These are phyloP conservation scores for Lactarius hatsudake DNA, from an alignment of 768 basidiomycete species.

Conservation along the genomic window DNA sequence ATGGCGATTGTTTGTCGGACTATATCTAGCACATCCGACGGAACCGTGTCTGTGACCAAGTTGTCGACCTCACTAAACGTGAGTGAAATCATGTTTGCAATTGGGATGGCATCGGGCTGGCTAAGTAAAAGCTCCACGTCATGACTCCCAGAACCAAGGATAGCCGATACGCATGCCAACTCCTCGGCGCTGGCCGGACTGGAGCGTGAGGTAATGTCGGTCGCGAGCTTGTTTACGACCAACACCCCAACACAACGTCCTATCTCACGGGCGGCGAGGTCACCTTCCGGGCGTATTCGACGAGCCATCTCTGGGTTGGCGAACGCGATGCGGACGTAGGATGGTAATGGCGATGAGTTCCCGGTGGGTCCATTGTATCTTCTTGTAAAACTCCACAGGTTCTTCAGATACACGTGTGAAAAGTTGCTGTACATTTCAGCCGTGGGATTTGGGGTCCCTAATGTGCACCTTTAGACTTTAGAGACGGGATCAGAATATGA, in stretches of 20 bases:
- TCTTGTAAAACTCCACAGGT: too few relatives aligned
- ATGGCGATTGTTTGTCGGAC: too few relatives aligned
- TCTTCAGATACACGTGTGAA: too few relatives aligned
- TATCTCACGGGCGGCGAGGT: neutral
- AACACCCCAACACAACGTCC: neutral
- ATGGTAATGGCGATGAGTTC: neutral
- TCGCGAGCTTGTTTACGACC: neutral
- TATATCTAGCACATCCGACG: too few relatives aligned
- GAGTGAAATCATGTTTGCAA: too few relatives aligned
- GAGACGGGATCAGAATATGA: too few relatives aligned
- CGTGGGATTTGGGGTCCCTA: too few relatives aligned
- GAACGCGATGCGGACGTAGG: neutral
- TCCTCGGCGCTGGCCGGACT: rapidly evolving
- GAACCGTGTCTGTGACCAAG: rapidly evolving
- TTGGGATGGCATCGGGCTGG: too few relatives aligned
- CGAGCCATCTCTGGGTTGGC: neutral
- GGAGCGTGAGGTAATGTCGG: neutral
- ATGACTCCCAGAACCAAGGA: too few relatives aligned
- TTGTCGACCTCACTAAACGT: rapidly evolving
- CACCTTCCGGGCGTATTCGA: neutral
- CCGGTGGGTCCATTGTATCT: too few relatives aligned
- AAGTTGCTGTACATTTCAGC: rapidly evolving
- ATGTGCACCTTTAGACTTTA: too few relatives aligned
- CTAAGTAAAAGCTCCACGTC: neutral
- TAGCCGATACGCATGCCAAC: too few relatives aligned